phyloP scores from a whole-genome alignment of 1,284 basidiomycete genomes.

The Papiliotrema laurentii region DNA sequence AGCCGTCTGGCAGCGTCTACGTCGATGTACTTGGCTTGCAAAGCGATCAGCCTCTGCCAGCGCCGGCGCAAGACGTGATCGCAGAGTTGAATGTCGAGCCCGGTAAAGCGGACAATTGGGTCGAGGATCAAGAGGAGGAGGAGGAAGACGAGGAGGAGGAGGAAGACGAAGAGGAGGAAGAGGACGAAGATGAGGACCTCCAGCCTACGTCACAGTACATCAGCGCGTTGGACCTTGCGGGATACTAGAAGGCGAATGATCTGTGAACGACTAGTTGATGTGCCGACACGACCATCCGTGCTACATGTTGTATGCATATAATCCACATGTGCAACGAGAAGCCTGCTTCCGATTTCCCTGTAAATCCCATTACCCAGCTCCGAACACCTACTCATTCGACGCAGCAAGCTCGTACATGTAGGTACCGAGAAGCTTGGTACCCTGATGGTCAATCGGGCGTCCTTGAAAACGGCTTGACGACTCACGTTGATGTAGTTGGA shows the following conservation, averaged over 20 bases:
- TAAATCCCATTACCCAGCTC: not conserved
- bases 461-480: not conserved
- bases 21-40: too few species aligned
- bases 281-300: not conserved
- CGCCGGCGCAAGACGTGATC: not conserved
- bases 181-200: conserved; percentile 33
- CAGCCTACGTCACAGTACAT: conserved; percentile 40
- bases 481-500: conserved; percentile 81
- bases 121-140: conserved; percentile 23
- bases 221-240: conserved; percentile 40
- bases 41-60: not conserved
- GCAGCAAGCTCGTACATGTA: conserved; percentile 76
- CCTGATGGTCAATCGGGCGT: conserved; percentile 13
- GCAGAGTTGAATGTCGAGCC: not conserved
- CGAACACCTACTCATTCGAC: conserved; percentile 7
- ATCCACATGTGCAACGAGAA: too few species aligned
- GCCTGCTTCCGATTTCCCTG: not conserved
- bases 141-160: conserved; percentile 33
- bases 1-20: too few species aligned
- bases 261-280: not conserved
- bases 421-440: conserved; percentile 69
- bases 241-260: too few species aligned
- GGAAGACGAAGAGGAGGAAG: conserved; percentile 38
- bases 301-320: not conserved
- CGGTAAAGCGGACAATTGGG: conserved; percentile 10